These are phyloP conservation scores for Leccinum boreale DNA, from an alignment of 768 basidiomycete species.

Conservation along the genomic window DNA sequence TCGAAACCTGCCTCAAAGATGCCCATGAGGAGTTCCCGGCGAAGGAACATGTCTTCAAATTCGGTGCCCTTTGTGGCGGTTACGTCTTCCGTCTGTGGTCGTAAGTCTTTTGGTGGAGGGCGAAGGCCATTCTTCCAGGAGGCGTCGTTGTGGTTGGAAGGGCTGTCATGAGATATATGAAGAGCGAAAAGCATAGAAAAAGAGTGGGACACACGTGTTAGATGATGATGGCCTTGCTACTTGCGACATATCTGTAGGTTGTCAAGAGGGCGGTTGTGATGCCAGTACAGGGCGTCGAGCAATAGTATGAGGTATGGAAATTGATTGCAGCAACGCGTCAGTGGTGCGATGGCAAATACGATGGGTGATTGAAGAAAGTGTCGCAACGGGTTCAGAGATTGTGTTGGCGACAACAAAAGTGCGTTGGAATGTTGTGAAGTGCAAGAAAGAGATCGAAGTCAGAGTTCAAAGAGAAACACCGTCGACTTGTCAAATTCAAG, in stretches of 20 bases:
- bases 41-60: conserved; percentile 92
- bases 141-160: conserved; percentile 29
- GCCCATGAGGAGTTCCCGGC: conserved; percentile 97
- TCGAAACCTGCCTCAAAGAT: conserved; percentile 99
- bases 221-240: conserved; percentile 31
- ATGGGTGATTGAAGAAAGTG: conserved; percentile 13
- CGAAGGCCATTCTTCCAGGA: conserved; percentile 78
- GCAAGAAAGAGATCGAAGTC: conserved; percentile 27
- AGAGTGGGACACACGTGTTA: conserved; percentile 20
- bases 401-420: conserved; percentile 11
- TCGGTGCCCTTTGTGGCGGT: conserved; percentile 90
- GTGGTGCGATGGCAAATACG: conserved; percentile 13
- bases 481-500: conserved; percentile 28
- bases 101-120: conserved; percentile 83
- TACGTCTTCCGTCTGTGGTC: conserved; percentile 98
- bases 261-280: conserved; percentile 6
- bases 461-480: conserved; percentile 26
- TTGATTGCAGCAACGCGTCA: conserved; percentile 24
- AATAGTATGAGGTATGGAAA: conserved; percentile 12
- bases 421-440: conserved; percentile 11
- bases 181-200: conserved; percentile 1
- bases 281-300: conserved; percentile 14
- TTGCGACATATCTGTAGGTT: conserved; percentile 29
- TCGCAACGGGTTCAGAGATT: conserved; percentile 10
- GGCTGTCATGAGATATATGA: conserved; percentile 14